A percentile compares a stretch with the other conserved stretches of the same genome.
phyloP scores from a whole-genome alignment of 371 early-diverging fungal genomes.

The Caulochytrium protostelioides region DNA sequence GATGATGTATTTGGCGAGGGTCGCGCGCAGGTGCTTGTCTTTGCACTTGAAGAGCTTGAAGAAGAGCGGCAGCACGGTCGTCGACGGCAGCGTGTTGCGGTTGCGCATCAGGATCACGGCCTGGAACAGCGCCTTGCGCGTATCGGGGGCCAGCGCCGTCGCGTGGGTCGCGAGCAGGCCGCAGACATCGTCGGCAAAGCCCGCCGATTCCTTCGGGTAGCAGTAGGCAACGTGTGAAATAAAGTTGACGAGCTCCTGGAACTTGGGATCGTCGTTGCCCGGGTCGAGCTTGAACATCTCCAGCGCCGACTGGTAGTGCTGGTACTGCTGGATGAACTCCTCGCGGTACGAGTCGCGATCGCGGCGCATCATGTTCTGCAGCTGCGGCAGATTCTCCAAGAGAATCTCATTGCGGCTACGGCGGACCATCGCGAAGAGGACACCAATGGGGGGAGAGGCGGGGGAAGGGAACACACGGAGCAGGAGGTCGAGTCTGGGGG shows the following conservation, averaged over 20 bases:
- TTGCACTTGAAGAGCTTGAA: conserved; percentile 78
- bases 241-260: conserved; percentile 68
- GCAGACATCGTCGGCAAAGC: conserved; percentile 58
- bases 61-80: conserved; percentile 60
- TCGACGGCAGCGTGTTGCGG: conserved; percentile 45
- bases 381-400: conserved; percentile 85
- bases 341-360: conserved; percentile 76
- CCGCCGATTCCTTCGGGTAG: conserved; percentile 51
- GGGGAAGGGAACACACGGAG: no score
- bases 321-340: conserved; percentile 79
- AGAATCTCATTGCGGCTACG: no score
- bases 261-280: conserved; percentile 46
- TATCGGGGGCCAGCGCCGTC: conserved; percentile 50
- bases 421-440: no score
- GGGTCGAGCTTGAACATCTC: conserved; percentile 73
- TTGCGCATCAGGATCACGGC: conserved; percentile 75
- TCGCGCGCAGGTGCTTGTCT: conserved; percentile 69
- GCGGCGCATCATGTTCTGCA: conserved; percentile 89
- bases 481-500: no score
- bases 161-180: conserved; percentile 55
- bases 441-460: no score
- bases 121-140: conserved; percentile 70
- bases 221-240: conserved; percentile 62
- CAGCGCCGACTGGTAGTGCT: conserved; percentile 68
- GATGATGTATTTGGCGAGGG: conserved; percentile 75